A percentile compares a stretch with the other conserved stretches of the same genome.
Evolutionary conservation across 78 protist species (phyloP).

Genomic region (Dictyostelium citrinum): DNA sequence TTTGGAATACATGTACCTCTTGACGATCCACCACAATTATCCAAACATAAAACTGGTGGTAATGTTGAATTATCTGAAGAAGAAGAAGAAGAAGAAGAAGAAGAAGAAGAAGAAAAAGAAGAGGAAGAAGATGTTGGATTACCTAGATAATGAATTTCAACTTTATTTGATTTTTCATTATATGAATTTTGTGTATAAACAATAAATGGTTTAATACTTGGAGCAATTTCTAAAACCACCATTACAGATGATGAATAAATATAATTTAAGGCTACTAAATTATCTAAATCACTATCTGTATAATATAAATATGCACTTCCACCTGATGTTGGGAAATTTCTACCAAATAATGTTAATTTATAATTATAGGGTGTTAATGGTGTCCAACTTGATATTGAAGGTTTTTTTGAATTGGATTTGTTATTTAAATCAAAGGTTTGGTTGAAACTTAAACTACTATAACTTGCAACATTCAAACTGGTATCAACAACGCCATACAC

Average conservation of each 20-base stretch:
- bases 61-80: neutral
- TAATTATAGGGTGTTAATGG: neutral
- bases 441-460: neutral
- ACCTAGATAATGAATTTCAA: neutral
- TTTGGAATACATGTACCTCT: neutral
- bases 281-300: neutral
- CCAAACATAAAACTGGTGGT: neutral
- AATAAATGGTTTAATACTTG: neutral
- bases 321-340: neutral
- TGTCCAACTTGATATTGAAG: neutral
- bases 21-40: neutral
- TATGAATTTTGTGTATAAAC: neutral
- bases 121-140: no score
- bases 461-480: neutral
- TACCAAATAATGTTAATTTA: neutral
- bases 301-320: neutral
- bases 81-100: neutral
- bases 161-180: neutral
- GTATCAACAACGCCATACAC: conserved; percentile 9
- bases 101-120: neutral
- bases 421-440: neutral
- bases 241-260: neutral
- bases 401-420: neutral
- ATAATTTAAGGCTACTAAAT: neutral
- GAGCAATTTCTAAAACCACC: neutral